These are phyloP conservation scores for Trichoderma citrinoviride DNA, from an alignment of 2,329 filamentous ascomycete species.

Conservation along the genomic window DNA sequence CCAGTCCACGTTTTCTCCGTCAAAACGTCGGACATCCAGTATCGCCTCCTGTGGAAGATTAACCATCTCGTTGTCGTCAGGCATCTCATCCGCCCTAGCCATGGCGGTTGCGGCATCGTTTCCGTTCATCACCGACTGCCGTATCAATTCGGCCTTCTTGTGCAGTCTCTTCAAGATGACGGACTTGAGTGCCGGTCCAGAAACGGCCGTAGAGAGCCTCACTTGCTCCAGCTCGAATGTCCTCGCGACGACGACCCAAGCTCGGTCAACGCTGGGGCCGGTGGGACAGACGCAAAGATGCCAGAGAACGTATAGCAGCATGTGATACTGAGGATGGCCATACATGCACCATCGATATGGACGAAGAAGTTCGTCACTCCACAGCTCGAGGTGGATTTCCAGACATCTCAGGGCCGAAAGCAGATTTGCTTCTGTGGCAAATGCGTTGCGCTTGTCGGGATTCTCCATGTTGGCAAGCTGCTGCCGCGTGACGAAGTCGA, in stretches of 20 bases:
- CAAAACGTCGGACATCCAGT: slow-evolving; percentile 16
- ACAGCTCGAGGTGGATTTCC: slow-evolving; percentile 32
- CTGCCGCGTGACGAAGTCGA: slow-evolving; percentile 36
- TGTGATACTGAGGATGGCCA: slow-evolving; percentile 44
- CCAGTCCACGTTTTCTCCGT: slow-evolving; percentile 21
- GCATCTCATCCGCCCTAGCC: background rate
- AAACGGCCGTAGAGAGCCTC: slow-evolving; percentile 15
- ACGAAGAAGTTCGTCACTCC: slow-evolving; percentile 38
- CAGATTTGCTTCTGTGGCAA: slow-evolving; percentile 36
- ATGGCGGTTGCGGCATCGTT: background rate
- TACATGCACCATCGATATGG: slow-evolving; percentile 39
- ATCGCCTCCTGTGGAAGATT: background rate
- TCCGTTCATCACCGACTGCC: slow-evolving; percentile 1
- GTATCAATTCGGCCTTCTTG: slow-evolving; percentile 21
- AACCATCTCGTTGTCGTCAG: background rate
- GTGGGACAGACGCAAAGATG: slow-evolving; percentile 41
- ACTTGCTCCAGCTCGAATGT: slow-evolving; percentile 17
- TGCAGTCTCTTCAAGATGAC: slow-evolving; percentile 17
- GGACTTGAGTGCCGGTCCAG: slow-evolving; percentile 16
- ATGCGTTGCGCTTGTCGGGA: slow-evolving; percentile 23
- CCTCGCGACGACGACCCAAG: slow-evolving; percentile 13
- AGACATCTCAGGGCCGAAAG: slow-evolving; percentile 35
- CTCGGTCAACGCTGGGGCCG: slow-evolving; percentile 30
- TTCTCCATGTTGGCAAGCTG: slow-evolving; percentile 28
- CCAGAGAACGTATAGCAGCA: slow-evolving; percentile 45